Base-by-base conservation (phyloP, 129 eudicot genomes). In the Tagetes erecta region DNA sequence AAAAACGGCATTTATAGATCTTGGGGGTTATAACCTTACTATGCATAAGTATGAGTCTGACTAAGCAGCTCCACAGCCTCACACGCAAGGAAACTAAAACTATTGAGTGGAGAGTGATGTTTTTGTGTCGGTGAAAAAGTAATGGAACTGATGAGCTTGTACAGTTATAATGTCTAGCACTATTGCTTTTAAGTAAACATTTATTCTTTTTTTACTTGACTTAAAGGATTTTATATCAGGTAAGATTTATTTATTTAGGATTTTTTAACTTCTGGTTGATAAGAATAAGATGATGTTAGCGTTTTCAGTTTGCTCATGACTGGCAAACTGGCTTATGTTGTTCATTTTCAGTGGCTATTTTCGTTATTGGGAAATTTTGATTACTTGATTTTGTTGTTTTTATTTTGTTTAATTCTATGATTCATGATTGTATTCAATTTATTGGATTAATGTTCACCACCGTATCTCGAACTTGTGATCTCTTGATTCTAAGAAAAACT, bases 131-230 rank as follows among this genome's bases (percentile, higher is more conserved):
- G 35, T 69, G 45, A 50, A 50, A 33, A 36, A 51, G 2, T 2
- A 3, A 12, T 47, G 73, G 59, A 68, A 47, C 47, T 68, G 2
- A 51, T 52, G 34, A 36, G 5, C 11, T 49, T 69, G 64, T 70
- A 31, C 40, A 30, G 37, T 9, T 55, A 6, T 37, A 20, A 11
- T 35, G 65, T 59, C 5, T 59, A 59, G 41, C 42, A 20, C 27
- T 20, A 20, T 20, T 20, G 27, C 27, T 34, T 6, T 57, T 33
- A 57, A 34, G 13, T 2, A 60, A 62, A 20, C 11, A 38, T 12
- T 62, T 39, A 7, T 6, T 6, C 1, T 5, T 0, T 13, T 5
- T 11, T 34, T 60, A 60, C 35, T 45, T 74, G 69, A 62, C 38
- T 4, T 47, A 47, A 47, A 4, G 38, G 63, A 63, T 62, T 40